A percentile compares a stretch with the other conserved stretches of the same genome.
phyloP scores from a whole-genome alignment of 108 stramenopile species.

The Epithemia pelagica region DNA sequence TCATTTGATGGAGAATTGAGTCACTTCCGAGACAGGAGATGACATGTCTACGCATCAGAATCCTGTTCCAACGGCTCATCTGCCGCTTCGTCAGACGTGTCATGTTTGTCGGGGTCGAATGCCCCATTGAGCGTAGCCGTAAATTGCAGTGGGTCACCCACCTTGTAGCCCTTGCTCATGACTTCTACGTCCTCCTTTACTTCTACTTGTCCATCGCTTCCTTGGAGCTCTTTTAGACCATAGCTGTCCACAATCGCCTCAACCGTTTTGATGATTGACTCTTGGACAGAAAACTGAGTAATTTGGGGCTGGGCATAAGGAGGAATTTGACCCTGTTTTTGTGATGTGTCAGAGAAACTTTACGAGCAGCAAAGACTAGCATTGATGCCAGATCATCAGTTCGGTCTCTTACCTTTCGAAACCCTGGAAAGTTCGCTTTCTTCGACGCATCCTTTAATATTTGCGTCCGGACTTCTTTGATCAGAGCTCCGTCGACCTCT shows the following conservation, averaged over 20 bases:
- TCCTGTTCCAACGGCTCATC: too few species aligned
- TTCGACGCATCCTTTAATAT: constrained; percentile 74
- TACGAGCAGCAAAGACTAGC: not conserved
- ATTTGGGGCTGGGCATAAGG: constrained; percentile 83
- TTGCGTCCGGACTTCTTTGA: constrained; percentile 48
- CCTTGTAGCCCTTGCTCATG: constrained; percentile 69
- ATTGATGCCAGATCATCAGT: not conserved
- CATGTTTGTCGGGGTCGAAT: constrained; percentile 35
- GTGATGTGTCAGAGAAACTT: not conserved
- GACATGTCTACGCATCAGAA: too few species aligned
- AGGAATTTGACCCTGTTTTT: constrained; percentile 59
- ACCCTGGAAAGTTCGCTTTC: constrained; percentile 84
- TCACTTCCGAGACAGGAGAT: too few species aligned
- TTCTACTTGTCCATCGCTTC: constrained; percentile 45
- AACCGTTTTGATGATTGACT: constrained; percentile 72
- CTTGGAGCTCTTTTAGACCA: constrained; percentile 60
- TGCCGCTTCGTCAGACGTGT: too few species aligned
- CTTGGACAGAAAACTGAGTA: constrained; percentile 70
- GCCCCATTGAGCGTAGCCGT: constrained; percentile 66
- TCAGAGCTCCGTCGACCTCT: constrained; percentile 40
- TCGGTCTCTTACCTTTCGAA: constrained; percentile 52
- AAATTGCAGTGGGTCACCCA: constrained; percentile 58
- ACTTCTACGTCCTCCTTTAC: constrained; percentile 67
- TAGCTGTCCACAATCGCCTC: constrained; percentile 64
- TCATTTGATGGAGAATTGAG: too few species aligned